These are phyloP conservation scores for Aspergillus phoenicis DNA, from an alignment of 2,329 filamentous ascomycete genomes.

Conservation along the genomic window DNA sequence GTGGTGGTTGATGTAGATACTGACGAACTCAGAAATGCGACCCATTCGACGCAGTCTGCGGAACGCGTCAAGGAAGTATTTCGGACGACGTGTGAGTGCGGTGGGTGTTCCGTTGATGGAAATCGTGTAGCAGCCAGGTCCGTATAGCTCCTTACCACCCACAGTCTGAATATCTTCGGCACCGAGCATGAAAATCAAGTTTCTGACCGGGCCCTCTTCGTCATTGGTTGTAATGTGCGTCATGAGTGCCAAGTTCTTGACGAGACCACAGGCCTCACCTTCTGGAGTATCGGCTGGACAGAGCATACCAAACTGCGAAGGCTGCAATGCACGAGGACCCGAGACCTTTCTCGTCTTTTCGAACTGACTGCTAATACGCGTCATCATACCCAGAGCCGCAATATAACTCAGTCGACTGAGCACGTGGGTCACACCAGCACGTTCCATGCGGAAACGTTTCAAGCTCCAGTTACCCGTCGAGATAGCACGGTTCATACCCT, in stretches of 20 bases:
- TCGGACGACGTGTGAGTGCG: constrained; percentile 81
- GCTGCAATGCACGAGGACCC: constrained; percentile 91
- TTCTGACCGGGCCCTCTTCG: constrained; percentile 85
- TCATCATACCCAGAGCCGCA: constrained; percentile 98
- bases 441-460: constrained; percentile 98
- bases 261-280: constrained; percentile 95
- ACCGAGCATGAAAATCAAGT: constrained; percentile 83
- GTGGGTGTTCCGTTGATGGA: constrained; percentile 95
- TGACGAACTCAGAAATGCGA: constrained; percentile 92
- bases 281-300: constrained; percentile 97
- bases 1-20: constrained; percentile 93
- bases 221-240: constrained; percentile 98
- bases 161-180: constrained; percentile 79
- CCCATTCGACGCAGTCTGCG: constrained; percentile 84
- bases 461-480: constrained; percentile 97
- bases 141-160: constrained; percentile 83
- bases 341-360: constrained; percentile 97
- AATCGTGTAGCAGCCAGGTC: constrained; percentile 80
- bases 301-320: constrained; percentile 97
- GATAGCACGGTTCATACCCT: constrained; percentile 92
- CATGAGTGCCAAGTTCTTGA: constrained; percentile 98
- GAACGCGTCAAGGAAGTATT: constrained; percentile 82
- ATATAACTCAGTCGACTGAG: constrained; percentile 95
- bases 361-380: constrained; percentile 95
- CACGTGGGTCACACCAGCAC: constrained; percentile 94